Evolutionary conservation across 345 rosid genomes (phyloP).

Genomic region (Barbarea vulgaris): DNA sequence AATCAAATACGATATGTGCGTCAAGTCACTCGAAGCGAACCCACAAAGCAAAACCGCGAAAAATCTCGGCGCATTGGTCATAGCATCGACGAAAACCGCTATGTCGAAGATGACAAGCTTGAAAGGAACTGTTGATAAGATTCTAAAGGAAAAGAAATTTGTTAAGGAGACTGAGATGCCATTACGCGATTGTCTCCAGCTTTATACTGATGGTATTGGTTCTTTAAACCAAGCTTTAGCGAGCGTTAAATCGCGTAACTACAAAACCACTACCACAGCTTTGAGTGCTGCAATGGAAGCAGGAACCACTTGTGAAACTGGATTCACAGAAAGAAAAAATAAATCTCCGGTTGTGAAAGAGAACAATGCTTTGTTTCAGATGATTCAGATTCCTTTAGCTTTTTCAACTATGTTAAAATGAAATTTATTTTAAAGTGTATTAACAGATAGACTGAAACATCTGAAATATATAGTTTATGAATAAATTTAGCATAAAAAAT

Average conservation of each 20-base stretch:
- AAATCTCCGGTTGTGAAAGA: conserved; percentile 40
- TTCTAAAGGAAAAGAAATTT: conserved; percentile 10
- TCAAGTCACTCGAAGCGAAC: conserved; percentile 34
- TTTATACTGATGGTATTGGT: conserved; percentile 38
- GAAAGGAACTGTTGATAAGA: conserved; percentile 21
- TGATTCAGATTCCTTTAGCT: conserved; percentile 46
- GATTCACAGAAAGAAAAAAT: conserved; percentile 41
- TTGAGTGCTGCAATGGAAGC: conserved; percentile 49
- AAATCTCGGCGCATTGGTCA: conserved; percentile 27
- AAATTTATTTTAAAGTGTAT: neutral
- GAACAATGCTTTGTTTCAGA: conserved; percentile 38
- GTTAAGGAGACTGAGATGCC: conserved; percentile 9
- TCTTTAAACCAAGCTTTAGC: conserved; percentile 25
- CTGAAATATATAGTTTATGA: too few species aligned
- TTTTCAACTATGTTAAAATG: conserved; percentile 43
- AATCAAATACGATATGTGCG: conserved; percentile 39
- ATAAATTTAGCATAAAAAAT: too few species aligned
- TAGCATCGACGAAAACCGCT: conserved; percentile 28
- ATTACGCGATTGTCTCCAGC: conserved; percentile 45
- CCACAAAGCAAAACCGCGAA: conserved; percentile 41
- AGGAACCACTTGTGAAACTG: conserved; percentile 46
- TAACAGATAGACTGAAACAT: too few species aligned
- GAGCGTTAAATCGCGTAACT: conserved; percentile 28
- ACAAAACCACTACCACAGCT: conserved; percentile 15
- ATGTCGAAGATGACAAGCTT: conserved; percentile 37